A percentile compares a stretch with the other conserved stretches of the same genome.
These are phyloP conservation scores for Cyberlindnera bimundalis DNA, from an alignment of 805 yeast genomes.

Conservation along the genomic window DNA sequence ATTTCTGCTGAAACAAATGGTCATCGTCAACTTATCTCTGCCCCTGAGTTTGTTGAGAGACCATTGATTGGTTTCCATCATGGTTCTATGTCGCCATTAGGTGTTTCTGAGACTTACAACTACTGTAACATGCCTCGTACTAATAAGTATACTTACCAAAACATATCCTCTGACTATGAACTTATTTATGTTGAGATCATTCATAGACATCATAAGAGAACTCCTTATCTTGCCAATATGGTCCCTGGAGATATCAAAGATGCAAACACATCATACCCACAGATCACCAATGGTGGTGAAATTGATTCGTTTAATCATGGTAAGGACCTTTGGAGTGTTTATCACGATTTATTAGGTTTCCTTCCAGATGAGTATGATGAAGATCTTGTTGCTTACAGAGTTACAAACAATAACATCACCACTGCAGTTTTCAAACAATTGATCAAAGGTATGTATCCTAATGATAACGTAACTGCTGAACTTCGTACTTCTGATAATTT, in stretches of 20 bases:
- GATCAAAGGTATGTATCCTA: constrained; percentile 37
- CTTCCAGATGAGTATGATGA: constrained; percentile 35
- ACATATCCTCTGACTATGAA: constrained; percentile 28
- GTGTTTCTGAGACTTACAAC: constrained; percentile 34
- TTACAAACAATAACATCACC: constrained; percentile 38
- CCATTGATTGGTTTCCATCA: constrained; percentile 24
- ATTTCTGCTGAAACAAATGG: constrained; percentile 9
- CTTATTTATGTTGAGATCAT: constrained; percentile 37
- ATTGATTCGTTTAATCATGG: constrained; percentile 40
- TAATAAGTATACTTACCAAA: constrained; percentile 29
- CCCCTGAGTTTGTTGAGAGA: constrained; percentile 17
- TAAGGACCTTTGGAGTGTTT: constrained; percentile 34
- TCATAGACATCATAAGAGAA: constrained; percentile 44
- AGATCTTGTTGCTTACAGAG: constrained; percentile 31
- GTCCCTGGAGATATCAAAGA: constrained; percentile 33
- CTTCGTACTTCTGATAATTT: constrained; percentile 35
- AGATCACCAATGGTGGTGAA: constrained; percentile 38
- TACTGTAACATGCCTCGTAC: constrained; percentile 45
- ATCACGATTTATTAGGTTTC: constrained; percentile 33
- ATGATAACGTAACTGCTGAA: constrained; percentile 29
- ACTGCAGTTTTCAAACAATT: constrained; percentile 38
- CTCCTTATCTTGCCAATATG: constrained; percentile 36
- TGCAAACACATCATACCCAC: constrained; percentile 33
- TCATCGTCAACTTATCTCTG: constrained; percentile 17
- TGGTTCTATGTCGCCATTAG: constrained; percentile 23